Percentiles rank a stretch among this genome's conserved stretches.
Evolutionary conservation across 129 eudicot species (phyloP).

Genomic region (Lactuca saligna): DNA sequence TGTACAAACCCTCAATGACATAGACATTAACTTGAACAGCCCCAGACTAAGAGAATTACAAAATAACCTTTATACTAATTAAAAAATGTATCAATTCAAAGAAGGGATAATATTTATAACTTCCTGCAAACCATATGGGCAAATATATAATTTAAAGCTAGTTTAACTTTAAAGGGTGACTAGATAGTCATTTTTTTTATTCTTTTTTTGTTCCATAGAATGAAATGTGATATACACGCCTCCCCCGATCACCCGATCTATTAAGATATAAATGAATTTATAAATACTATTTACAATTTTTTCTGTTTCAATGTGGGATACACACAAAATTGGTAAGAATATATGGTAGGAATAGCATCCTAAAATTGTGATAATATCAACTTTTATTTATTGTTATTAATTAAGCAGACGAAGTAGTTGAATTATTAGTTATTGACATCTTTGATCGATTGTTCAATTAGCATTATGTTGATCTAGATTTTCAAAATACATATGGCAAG

Average conservation of each 20-base stretch:
- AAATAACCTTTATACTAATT: background rate
- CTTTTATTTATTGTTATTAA: no score
- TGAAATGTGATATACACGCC: slow-evolving; percentile 11
- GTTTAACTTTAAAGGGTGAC: slow-evolving; percentile 16
- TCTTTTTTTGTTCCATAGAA: background rate
- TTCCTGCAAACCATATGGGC: background rate
- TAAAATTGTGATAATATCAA: no score
- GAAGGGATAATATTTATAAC: background rate
- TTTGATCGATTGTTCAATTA: no score
- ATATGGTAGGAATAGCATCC: background rate
- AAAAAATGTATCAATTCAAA: no score
- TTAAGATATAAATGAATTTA: background rate
- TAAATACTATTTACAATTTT: background rate
- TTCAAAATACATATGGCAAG: no score
- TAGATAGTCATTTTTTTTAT: slow-evolving; percentile 10
- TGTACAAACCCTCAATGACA: no score
- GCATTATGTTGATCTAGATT: no score
- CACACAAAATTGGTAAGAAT: background rate
- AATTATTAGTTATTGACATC: no score
- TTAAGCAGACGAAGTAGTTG: no score
- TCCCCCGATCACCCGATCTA: slow-evolving; percentile 13
- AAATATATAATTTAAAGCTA: background rate
- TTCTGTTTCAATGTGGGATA: slow-evolving; percentile 26
- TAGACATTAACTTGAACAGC: no score
- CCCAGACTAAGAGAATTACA: no score